Conservation (phyloP, 1,284 basidiomycete genomes). For the Prillingera fragicola region DNA sequence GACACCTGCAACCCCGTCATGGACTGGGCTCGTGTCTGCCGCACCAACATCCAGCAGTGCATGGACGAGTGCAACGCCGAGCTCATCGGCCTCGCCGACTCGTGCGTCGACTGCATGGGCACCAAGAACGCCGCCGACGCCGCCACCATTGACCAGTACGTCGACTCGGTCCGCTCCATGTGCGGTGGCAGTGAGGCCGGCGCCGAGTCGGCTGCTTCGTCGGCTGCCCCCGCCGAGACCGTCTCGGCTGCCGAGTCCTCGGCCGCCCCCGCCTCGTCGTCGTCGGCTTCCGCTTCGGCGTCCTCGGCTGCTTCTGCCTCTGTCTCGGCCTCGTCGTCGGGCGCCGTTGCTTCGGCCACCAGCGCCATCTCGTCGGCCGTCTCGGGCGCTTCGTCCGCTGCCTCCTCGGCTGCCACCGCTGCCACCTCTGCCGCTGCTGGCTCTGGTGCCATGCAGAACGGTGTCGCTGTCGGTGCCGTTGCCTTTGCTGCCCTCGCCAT, state of each 20-base stretch:
- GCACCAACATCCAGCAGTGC: constrained; percentile 14
- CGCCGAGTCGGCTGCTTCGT: neutral
- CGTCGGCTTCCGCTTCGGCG: neutral
- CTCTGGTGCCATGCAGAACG: neutral
- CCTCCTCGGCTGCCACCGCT: neutral
- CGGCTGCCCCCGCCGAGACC: constrained; percentile 1
- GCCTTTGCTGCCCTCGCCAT: neutral
- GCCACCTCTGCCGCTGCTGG: neutral
- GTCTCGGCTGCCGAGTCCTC: no score
- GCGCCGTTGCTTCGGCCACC: neutral
- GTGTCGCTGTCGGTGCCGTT: neutral
- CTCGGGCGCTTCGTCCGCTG: neutral
- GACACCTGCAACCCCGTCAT: constrained; percentile 13
- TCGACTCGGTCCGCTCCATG: constrained; percentile 10
- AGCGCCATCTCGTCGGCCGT: neutral
- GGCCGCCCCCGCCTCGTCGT: no score
- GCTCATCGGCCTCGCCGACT: constrained; percentile 8
- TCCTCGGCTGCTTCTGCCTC: neutral
- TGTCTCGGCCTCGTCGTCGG: neutral
- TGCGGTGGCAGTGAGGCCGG: constrained; percentile 7
- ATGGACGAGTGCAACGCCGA: constrained; percentile 16
- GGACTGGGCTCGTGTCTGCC: constrained; percentile 16
- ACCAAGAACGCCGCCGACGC: constrained; percentile 9
- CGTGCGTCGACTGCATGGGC: constrained; percentile 12
- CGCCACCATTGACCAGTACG: constrained; percentile 2